Evolutionary conservation across 2,329 filamentous ascomycete genomes (phyloP), one percentile per base, ranked within the genome.

Genomic region (Penicillium sp.): DNA sequence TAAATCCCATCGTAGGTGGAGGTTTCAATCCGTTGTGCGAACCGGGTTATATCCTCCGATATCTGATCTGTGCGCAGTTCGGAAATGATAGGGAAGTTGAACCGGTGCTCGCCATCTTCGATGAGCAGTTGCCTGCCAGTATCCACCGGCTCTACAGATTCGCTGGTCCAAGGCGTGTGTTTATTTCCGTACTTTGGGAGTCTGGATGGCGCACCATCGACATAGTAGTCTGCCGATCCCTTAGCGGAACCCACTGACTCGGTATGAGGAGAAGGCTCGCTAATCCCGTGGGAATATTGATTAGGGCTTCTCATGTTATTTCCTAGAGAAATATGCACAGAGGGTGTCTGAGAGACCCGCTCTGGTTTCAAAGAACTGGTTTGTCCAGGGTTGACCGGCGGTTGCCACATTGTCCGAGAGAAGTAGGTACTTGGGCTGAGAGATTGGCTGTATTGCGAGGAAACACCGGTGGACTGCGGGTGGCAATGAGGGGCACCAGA

Each of bases 1-100:
- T 68, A 59, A 15, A 76, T 68, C 29, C 58, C 59, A 21, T 70
- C 63, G 43, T 76, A 73, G 11, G 58, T 68, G 13, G 57, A 55
- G 21, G 56, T 7, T 19, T 69, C 63, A 41, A 75, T 65, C 8
- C 58, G 58, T 25, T 36, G 63, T 19, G 53, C 50, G 1, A 34
- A 44, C 25, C 43, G 50, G 3, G 39, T 23, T 11, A 60, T 33
- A 5, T 61, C 61, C 39, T 66, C 60, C 31, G 66, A 52, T 21
- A 61, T n/a, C n/a, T 53, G 47, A 19, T 65, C 57, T n/a, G 60
- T 44, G 8, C 41, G 57, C 6, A 58, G 21, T 16, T 66, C 65
- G 9, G 69, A 59, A 13, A 60, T 41, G 16, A 36, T 31, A 15
- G 65, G 64, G n/a, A 73, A 73, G n/a, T 59, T 57, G 33, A 72